Base-by-base conservation (phyloP, 164 flowering plant species). In the Chimonanthus praecox region DNA sequence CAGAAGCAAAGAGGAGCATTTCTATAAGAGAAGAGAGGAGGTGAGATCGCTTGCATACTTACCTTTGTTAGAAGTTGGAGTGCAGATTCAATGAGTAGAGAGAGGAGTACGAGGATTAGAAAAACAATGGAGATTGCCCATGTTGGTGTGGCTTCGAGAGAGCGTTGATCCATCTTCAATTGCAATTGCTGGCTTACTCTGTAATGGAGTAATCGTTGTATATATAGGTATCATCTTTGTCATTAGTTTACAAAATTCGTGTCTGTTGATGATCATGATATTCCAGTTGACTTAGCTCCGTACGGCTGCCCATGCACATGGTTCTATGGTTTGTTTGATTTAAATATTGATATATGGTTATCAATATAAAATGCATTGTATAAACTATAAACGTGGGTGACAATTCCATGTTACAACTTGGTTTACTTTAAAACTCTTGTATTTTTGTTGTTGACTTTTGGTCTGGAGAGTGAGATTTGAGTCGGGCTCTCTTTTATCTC, bases 81-180 rank as follows among this genome's bases (percentile, higher is more conserved):
- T n/a, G 73, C 47, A 54, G 79, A 79, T 70, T 89, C 91, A 8
- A 89, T 78, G 71, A 81, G 7, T 48, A 87, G 66, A 5, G 90
- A 86, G 15, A 88, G 64, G 4, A 68, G 77, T 18, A 84, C 48
- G 58, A 89, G n/a, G 46, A 84, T 83, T 33, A 83, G 74, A 69
- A 85, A 84, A 1, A 89, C 91, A 3, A 75, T 81, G 0, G 90
- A 87, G 48, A 88, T 85, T 8, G 91, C 89, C 94, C 91, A 88
- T 7, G 93, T 88, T 18, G 93, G 82, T 7, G 93, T 88, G 16
- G 79, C 72, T 77, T 85, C 85, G 72, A 89, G 65, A 0, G 89
- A 63, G 9, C 70, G 61, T 46, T 46, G 33, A 2, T 50, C 70
- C 75, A 65, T 66, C 61, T n/a, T 49, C 44, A 1, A 45, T 47